phyloP scores from a whole-genome alignment of 345 rosid species.

The Eucalyptus virginea region DNA sequence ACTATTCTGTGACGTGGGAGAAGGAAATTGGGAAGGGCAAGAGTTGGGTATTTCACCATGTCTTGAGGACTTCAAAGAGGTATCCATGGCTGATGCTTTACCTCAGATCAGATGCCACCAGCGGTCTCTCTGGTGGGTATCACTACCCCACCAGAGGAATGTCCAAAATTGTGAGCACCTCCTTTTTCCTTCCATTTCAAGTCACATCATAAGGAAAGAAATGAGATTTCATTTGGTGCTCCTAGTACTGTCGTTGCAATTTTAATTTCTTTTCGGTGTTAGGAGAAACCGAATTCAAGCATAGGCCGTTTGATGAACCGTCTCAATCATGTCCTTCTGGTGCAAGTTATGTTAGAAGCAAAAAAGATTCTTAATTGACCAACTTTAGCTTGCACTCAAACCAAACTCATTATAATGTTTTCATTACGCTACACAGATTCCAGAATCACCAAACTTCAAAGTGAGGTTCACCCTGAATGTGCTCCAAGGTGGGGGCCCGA shows the following conservation, averaged over 20 bases:
- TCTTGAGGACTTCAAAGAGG: constrained; percentile 48
- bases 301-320: neutral
- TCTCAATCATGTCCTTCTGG: neutral
- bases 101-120: constrained; percentile 80
- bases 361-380: neutral
- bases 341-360: neutral
- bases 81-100: constrained; percentile 92
- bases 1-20: constrained; percentile 59
- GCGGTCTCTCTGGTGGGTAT: constrained; percentile 72
- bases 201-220: neutral
- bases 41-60: constrained; percentile 65
- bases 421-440: constrained; percentile 29
- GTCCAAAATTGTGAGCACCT: constrained; percentile 41
- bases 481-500: constrained; percentile 59
- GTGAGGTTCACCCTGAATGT: constrained; percentile 45
- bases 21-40: constrained; percentile 48
- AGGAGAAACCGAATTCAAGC: neutral
- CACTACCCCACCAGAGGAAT: constrained; percentile 75
- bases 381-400: neutral
- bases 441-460: constrained; percentile 65
- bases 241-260: too few species aligned
- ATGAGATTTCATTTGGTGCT: neutral
- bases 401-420: neutral
- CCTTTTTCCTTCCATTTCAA: neutral
- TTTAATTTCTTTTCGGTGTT: neutral